Conservation (phyloP, 306 rosid species). For the Quercus robur region DNA sequence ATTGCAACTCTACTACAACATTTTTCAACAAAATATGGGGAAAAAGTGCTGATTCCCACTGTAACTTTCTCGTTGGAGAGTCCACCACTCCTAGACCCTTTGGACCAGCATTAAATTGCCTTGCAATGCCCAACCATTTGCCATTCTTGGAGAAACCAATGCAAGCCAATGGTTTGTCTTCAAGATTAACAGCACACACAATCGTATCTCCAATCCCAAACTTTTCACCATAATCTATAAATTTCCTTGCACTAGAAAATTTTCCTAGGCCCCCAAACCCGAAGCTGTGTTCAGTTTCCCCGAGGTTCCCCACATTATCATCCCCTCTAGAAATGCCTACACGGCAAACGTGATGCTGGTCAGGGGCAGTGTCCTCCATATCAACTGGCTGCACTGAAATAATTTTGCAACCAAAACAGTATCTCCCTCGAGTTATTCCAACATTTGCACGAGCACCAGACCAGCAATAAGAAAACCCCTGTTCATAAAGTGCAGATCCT, state of each 20-base stretch:
- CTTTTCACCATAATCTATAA: constrained; percentile 42
- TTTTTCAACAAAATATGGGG: constrained; percentile 62
- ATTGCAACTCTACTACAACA: constrained; percentile 51
- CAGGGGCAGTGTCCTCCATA: constrained; percentile 33
- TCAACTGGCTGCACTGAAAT: constrained; percentile 36
- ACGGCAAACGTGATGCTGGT: constrained; percentile 44
- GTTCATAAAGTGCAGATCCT: constrained; percentile 39
- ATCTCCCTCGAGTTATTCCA: constrained; percentile 50
- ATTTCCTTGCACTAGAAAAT: constrained; percentile 32
- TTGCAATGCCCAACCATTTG: constrained; percentile 41
- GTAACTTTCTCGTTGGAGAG: constrained; percentile 15
- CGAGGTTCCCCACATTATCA: constrained; percentile 43
- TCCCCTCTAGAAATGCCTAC: constrained; percentile 55
- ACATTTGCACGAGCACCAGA: constrained; percentile 50
- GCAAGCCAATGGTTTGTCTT: constrained; percentile 42
- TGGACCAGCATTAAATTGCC: constrained; percentile 34
- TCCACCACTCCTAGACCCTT: constrained; percentile 35
- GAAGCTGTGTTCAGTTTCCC: constrained; percentile 47
- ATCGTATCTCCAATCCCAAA: constrained; percentile 57
- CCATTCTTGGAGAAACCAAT: constrained; percentile 64
- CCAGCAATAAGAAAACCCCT: constrained; percentile 68
- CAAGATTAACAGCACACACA: constrained; percentile 51
- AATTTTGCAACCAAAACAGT: constrained; percentile 53
- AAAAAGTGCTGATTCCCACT: constrained; percentile 40
- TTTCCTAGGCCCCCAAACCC: constrained; percentile 55